Evolutionary conservation across 2,329 filamentous ascomycete genomes (phyloP).

Genomic region (Nemania sp.): DNA sequence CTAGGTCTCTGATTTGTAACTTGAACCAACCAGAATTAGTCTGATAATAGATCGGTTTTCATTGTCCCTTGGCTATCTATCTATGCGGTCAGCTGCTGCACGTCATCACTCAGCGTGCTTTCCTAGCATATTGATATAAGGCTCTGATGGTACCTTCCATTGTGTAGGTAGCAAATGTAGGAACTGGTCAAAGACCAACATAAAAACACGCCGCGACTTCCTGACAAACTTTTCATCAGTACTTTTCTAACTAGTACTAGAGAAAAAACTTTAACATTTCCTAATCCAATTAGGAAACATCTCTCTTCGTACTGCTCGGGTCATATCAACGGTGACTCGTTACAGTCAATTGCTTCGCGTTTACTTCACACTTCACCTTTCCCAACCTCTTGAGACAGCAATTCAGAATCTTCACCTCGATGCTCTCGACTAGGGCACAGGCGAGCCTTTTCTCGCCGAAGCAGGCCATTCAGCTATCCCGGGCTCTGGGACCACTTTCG

Average conservation of each 20-base stretch:
- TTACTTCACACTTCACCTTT: constrained; percentile 6
- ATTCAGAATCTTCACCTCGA: constrained; percentile 22
- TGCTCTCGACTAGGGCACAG: constrained; percentile 40
- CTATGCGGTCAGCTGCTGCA: neutral
- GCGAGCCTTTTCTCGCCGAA: constrained; percentile 38
- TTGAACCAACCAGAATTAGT: neutral
- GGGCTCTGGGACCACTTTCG: constrained; percentile 31
- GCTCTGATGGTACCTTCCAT: too few species aligned
- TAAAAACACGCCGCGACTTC: constrained; percentile 10
- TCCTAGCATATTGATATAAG: too few species aligned
- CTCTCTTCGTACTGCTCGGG: neutral
- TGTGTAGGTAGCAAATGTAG: too few species aligned
- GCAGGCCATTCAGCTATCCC: constrained; percentile 37
- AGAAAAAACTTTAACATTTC: too few species aligned
- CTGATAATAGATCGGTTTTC: too few species aligned
- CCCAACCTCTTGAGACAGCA: constrained; percentile 5
- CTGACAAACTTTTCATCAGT: constrained; percentile 4
- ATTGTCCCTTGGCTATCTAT: neutral
- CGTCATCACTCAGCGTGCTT: too few species aligned
- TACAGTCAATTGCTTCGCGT: neutral
- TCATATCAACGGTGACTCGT: neutral
- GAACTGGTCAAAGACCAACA: too few species aligned
- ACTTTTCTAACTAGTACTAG: constrained; percentile 10
- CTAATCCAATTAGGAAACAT: neutral
- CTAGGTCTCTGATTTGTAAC: neutral